These are phyloP conservation scores for Xylaria sp. DNA, from an alignment of 2,329 filamentous ascomycete species.

Conservation along the genomic window DNA sequence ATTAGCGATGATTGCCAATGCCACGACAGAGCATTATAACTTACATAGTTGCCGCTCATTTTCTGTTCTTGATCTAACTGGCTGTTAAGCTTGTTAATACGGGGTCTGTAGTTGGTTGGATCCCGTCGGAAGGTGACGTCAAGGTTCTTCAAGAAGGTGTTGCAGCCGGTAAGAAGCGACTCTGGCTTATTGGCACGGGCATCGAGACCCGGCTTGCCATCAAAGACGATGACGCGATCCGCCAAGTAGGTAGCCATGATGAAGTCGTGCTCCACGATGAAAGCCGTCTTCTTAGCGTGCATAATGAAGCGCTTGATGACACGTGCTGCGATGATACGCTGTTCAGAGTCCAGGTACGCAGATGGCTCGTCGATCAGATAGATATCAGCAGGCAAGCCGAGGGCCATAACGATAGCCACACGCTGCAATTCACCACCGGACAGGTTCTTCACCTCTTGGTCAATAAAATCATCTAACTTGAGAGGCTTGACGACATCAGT, in stretches of 20 bases:
- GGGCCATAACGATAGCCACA: conserved; percentile 96
- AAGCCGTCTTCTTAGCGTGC: conserved; percentile 99
- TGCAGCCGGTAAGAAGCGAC: conserved; percentile 92
- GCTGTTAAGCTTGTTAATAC: conserved; percentile 96
- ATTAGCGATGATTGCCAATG: conserved; percentile 7
- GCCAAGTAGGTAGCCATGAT: conserved; percentile 81
- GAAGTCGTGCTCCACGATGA: conserved; percentile 99
- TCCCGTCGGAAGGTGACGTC: conserved; percentile 99
- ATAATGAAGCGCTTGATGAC: conserved; percentile 99
- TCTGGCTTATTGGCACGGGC: conserved; percentile 88
- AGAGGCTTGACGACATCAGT: conserved; percentile 99
- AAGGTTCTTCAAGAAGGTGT: conserved; percentile 92
- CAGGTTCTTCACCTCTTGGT: conserved; percentile 98
- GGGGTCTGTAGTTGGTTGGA: conserved; percentile 91
- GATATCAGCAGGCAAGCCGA: conserved; percentile 94
- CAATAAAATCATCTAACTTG: conserved; percentile 98
- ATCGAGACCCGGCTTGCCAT: conserved; percentile 87
- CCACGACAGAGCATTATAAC: conserved; percentile 42
- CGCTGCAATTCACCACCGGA: conserved; percentile 99
- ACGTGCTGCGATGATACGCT: conserved; percentile 94
- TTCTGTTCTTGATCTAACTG: conserved; percentile 99
- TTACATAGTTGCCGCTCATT: conserved; percentile 84
- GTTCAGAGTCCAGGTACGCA: conserved; percentile 97
- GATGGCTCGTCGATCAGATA: conserved; percentile 98
- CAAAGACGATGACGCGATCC: conserved; percentile 98